Evolutionary conservation across 2,329 filamentous ascomycete genomes (phyloP).

Genomic region (Cladosporium austrohemisphaericum): DNA sequence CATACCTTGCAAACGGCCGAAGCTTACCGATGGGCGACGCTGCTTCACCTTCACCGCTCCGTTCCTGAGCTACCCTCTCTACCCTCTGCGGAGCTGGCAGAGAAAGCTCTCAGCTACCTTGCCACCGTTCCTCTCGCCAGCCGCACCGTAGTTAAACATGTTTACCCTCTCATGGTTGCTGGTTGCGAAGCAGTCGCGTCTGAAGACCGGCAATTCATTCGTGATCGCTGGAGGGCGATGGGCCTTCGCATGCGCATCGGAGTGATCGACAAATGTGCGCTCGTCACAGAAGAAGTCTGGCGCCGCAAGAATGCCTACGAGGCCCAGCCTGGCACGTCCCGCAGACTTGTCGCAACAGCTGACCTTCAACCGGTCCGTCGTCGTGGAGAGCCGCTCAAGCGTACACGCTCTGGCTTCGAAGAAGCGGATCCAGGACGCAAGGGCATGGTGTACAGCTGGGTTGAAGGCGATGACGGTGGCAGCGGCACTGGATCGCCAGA

Average conservation of each 20-base stretch:
- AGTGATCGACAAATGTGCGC: conserved; percentile 62
- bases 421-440: conserved; percentile 27
- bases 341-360: conserved; percentile 35
- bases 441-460: conserved; percentile 33
- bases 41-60: conserved; percentile 64
- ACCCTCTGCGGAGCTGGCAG: conserved; percentile 55
- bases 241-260: conserved; percentile 61
- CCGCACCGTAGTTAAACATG: conserved; percentile 63
- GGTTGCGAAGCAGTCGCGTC: conserved; percentile 59
- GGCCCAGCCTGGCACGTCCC: conserved; percentile 30
- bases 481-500: conserved; percentile 13
- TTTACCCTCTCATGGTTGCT: conserved; percentile 65
- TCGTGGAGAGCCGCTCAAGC: conserved; percentile 24
- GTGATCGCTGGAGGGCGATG: conserved; percentile 60
- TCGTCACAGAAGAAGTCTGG: conserved; percentile 67
- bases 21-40: conserved; percentile 63
- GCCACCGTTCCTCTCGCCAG: conserved; percentile 61
- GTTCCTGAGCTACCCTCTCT: conserved; percentile 64
- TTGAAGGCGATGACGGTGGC: conserved; percentile 20
- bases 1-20: conserved; percentile 65
- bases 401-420: conserved; percentile 18
- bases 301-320: conserved; percentile 55
- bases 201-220: conserved; percentile 63
- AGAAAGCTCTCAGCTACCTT: conserved; percentile 58
- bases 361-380: conserved; percentile 29